Evolutionary conservation across 1,284 basidiomycete species (phyloP).

Genomic region (Cryptococcus sp.): DNA sequence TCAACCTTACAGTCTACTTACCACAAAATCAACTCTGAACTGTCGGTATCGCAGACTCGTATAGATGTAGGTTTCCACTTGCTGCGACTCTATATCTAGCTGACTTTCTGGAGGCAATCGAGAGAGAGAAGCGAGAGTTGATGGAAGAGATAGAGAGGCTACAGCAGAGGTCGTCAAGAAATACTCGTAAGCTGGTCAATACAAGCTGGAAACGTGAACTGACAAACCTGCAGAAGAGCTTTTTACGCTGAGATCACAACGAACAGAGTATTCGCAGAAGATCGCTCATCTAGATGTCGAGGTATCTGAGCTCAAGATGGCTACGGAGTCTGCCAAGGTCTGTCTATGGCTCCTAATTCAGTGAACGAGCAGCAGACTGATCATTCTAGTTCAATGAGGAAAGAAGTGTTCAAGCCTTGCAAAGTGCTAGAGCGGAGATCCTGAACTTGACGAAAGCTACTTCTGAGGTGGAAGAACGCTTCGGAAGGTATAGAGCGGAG

Average conservation of each 20-base stretch:
- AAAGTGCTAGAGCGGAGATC: constrained; percentile 36
- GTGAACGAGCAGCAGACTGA: background rate
- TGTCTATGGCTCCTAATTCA: background rate
- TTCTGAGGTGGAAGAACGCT: constrained; percentile 37
- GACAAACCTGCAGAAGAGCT: constrained; percentile 29
- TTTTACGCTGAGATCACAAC: constrained; percentile 33
- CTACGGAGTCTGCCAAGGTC: constrained; percentile 40
- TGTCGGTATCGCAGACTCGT: constrained; percentile 32
- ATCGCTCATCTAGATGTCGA: constrained; percentile 78
- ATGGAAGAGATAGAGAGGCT: constrained; percentile 37
- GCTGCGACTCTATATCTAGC: background rate
- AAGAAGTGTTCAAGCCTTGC: constrained; percentile 29
- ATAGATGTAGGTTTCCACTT: constrained; percentile 23
- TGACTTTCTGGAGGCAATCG: constrained; percentile 20
- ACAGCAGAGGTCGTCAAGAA: constrained; percentile 25
- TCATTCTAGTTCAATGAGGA: constrained; percentile 38
- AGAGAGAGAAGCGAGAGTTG: constrained; percentile 42
- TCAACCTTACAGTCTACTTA: constrained; percentile 32
- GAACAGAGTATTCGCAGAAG: constrained; percentile 51
- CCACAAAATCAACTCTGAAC: constrained; percentile 27
- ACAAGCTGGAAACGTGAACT: no score
- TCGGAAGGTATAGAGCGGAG: constrained; percentile 36
- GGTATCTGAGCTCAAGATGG: constrained; percentile 81
- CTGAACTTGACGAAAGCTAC: constrained; percentile 29
- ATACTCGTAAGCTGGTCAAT: constrained; percentile 23